Evolutionary conservation across 2,329 filamentous ascomycete species (phyloP), one percentile per base, ranked within the genome.

Genomic region (Chrysoporthe deuterocubensis): DNA sequence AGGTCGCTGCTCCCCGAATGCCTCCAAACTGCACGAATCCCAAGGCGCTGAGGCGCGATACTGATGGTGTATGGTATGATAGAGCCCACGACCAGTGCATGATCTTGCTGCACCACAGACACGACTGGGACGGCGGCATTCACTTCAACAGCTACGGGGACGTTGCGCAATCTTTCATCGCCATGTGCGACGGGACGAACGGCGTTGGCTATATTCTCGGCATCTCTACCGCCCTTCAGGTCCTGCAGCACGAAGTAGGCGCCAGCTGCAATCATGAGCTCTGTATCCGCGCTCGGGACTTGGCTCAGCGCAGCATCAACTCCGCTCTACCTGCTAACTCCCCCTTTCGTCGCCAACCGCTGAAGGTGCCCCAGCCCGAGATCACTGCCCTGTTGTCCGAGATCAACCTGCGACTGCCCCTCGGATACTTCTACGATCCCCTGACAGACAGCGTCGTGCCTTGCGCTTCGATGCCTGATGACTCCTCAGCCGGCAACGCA

Each of bases 331-430:
- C 44, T 34, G 42, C 18, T 7, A 13, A 56, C 26, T 37, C 54
- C 21, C 37, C n/a, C 21, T 32, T 46, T 9, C 62, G 62, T 21
- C 46, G 7, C 18, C n/a, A 3, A 4, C 3, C 18, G 6, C 48
- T 64, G 9, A 44, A 16, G 34, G 56, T 42, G n/a, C 67, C 67
- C 2, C 18, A 26, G 11, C 61, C 66, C 40, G 61, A 46, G 16
- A 18, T 67, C 32, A 6, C 59, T 6, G 9, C 58, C 14, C 32
- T 59, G 21, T 16, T 71, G 40, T 69, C 54, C 0, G 71, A 69
- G 46, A 73, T 71, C 0, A 76, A 76, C 46, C 75, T 73, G 64
- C 74, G 18, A 52, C 60, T 44, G 60, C 59, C 58, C 5, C 16
- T 9, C 46, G 57, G 43, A 8, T 44, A 54, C 18, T 58, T 48